Conservation (phyloP, 129 eudicot species). For the Helianthus tuberosus region DNA sequence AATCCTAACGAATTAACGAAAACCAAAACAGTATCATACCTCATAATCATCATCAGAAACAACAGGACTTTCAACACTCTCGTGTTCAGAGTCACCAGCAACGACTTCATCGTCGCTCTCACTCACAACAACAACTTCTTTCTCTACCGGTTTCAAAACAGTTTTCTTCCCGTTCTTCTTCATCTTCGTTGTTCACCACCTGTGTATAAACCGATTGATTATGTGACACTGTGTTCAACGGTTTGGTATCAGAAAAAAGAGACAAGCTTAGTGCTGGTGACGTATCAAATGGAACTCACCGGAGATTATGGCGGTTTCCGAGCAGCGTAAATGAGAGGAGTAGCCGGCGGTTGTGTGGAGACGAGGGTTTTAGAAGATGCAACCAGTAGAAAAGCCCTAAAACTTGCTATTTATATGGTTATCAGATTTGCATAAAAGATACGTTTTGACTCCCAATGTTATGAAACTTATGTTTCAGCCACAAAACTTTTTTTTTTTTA, state of each 20-base stretch:
- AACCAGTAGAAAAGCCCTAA: constrained; percentile 26
- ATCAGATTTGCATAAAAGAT: neutral
- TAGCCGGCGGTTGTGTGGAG: constrained; percentile 10
- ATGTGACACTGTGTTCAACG: neutral
- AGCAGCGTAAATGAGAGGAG: neutral
- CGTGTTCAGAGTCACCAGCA: constrained; percentile 29
- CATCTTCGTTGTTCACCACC: constrained; percentile 20
- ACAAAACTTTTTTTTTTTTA: too few species aligned
- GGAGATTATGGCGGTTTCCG: neutral
- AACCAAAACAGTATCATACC: constrained; percentile 16
- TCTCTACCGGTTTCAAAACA: constrained; percentile 26
- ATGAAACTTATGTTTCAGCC: neutral
- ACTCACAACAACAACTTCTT: constrained; percentile 7
- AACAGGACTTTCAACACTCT: constrained; percentile 38
- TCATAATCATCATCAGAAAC: constrained; percentile 43
- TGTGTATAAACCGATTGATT: neutral
- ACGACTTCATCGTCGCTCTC: constrained; percentile 2
- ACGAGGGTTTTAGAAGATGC: constrained; percentile 6
- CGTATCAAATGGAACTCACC: neutral
- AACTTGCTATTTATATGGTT: constrained; percentile 4
- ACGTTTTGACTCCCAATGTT: neutral
- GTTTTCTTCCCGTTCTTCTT: constrained; percentile 28
- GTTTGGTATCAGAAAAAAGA: neutral
- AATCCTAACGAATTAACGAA: neutral
- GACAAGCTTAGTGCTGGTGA: neutral